Evolutionary conservation across 768 basidiomycete genomes (phyloP).

Genomic region (Rossbeevera mucosa): DNA sequence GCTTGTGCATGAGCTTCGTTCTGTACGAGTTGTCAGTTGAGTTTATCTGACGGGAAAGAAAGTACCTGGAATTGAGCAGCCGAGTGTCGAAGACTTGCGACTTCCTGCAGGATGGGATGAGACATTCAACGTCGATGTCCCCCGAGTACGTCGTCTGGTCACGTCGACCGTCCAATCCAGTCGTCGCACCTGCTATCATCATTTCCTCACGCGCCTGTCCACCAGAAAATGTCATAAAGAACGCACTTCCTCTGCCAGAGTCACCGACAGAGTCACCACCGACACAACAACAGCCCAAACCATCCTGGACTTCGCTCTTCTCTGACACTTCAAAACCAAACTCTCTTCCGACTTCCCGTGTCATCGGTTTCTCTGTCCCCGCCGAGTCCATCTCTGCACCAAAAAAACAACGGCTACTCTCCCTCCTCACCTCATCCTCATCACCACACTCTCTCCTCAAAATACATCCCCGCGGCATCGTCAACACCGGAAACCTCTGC

Average conservation of each 20-base stretch:
- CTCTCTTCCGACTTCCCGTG: constrained; percentile 62
- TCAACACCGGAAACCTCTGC: constrained; percentile 97
- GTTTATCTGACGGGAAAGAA: rapidly evolving
- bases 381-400: constrained; percentile 39
- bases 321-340: constrained; percentile 40
- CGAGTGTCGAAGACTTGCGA: constrained; percentile 42
- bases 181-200: constrained; percentile 63
- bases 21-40: constrained; percentile 34
- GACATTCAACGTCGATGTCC: background rate
- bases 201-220: constrained; percentile 63
- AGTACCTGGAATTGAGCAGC: constrained; percentile 49
- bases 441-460: constrained; percentile 18
- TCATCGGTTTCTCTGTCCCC: constrained; percentile 72
- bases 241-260: constrained; percentile 38
- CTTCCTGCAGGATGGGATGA: constrained; percentile 44
- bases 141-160: constrained; percentile 66
- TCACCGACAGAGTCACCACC: too few species aligned
- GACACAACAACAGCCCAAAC: too few species aligned
- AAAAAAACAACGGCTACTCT: constrained; percentile 49
- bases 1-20: constrained; percentile 67
- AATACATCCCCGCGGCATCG: constrained; percentile 71
- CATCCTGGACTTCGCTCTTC: constrained; percentile 71
- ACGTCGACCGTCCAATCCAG: constrained; percentile 60
- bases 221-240: constrained; percentile 51
- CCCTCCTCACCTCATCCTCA: constrained; percentile 46